Base-by-base conservation (phyloP, 805 yeast genomes). In the Dipodascus geniculatus region DNA sequence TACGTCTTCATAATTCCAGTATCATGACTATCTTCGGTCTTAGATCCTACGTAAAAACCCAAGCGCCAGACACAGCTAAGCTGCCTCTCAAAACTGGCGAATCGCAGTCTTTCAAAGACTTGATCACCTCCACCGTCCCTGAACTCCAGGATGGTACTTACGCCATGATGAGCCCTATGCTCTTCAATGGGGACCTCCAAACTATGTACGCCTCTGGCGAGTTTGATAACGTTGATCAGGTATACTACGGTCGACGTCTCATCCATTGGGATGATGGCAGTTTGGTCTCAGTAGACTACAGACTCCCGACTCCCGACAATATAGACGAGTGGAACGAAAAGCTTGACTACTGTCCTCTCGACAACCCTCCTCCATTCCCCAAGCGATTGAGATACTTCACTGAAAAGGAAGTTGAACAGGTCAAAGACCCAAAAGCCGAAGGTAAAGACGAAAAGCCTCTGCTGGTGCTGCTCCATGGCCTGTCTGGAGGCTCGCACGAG, bases 401-500 rank as follows among this genome's bases (percentile, higher is more conserved):
- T 58, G 78, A 65, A 49, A 67, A 53, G 1, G 91, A 84, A 63
- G 58, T 77, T 48, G 65, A 57, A 0, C 55, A 55, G 3, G 60
- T 60, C 51, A 49, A 53, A 24, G 55, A 59, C 9, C 53, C 23
- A 57, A 55, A 60, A 44, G 51, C 42, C 19, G 51, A 55, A 44
- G 71, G 54, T 16, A 69, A 69, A 19, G 71, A 68, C 50, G 59
- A 71, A 2, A 74, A 66, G 50, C 95, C 95, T 1, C 71, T 87
- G 62, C 70, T 84, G 17, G 75, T 87, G 28, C 68, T 79, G 2
- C 67, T 85, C 47, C 95, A 87, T 63, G 96, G 96, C 0, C 75
- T 87, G 42, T 82, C 86, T 1, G 96, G 96, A 3, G 93, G 95
- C 0, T 82, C 90, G n/a, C 85, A 83, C 57, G 95, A 87, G 64